These are phyloP conservation scores for Aspergillus carlsbadensis DNA, from an alignment of 495 filamentous ascomycete genomes.

Conservation along the genomic window DNA sequence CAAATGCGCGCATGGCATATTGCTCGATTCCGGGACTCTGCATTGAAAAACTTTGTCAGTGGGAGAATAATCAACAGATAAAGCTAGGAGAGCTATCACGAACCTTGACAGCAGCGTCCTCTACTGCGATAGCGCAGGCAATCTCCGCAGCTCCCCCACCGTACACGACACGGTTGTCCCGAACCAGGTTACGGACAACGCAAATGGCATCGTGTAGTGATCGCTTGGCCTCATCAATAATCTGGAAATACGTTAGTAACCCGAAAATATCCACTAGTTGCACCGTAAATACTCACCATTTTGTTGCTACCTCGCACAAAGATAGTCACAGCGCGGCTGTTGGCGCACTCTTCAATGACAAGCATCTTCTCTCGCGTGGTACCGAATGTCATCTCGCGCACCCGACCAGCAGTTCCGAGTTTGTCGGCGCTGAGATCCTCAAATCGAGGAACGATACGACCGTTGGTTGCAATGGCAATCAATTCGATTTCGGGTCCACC, in stretches of 20 bases:
- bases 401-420: slow-evolving; percentile 84
- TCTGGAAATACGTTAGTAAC: slow-evolving; percentile 52
- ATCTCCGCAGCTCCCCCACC: slow-evolving; percentile 97
- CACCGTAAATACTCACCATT: slow-evolving; percentile 64
- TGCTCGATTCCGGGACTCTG: slow-evolving; percentile 92
- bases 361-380: slow-evolving; percentile 99
- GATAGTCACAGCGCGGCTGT: slow-evolving; percentile 91
- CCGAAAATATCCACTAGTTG: slow-evolving; percentile 1
- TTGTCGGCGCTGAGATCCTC: slow-evolving; percentile 90
- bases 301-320: slow-evolving; percentile 99
- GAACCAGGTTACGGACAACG: slow-evolving; percentile 94
- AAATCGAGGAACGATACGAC: slow-evolving; percentile 94
- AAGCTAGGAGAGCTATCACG: slow-evolving; percentile 5
- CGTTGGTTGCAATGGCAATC: slow-evolving; percentile 97
- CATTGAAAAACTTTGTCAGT: slow-evolving; percentile 8
- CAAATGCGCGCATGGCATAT: slow-evolving; percentile 97
- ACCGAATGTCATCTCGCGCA: slow-evolving; percentile 93
- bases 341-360: slow-evolving; percentile 98
- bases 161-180: slow-evolving; percentile 97
- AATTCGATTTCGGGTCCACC: slow-evolving; percentile 97
- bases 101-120: slow-evolving; percentile 89
- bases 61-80: background rate
- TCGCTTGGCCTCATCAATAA: slow-evolving; percentile 98
- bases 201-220: slow-evolving; percentile 97
- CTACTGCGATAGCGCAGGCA: slow-evolving; percentile 93